Conservation (phyloP, 2,329 filamentous ascomycete genomes). For the Aspergillus terreus region DNA sequence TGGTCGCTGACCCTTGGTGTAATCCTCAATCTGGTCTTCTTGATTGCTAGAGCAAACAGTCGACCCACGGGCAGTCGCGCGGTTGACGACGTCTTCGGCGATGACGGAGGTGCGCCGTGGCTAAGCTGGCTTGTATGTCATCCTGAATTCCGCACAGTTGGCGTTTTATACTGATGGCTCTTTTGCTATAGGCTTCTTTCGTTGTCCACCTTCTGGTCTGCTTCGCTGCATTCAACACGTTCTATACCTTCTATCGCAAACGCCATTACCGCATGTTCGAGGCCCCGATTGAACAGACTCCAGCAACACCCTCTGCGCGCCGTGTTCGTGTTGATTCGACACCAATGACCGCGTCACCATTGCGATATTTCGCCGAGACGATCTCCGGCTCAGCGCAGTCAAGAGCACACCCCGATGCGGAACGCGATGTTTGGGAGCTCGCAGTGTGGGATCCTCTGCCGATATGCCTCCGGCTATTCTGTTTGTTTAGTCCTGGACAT, state of each 20-base stretch:
- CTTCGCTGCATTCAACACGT: constrained; percentile 70
- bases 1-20: constrained; percentile 75
- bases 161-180: constrained; percentile 1
- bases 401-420: constrained; percentile 70
- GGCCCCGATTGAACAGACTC: constrained; percentile 70
- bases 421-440: constrained; percentile 90
- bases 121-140: constrained; percentile 59
- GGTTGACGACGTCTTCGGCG: constrained; percentile 81
- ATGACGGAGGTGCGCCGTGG: constrained; percentile 63
- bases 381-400: constrained; percentile 72
- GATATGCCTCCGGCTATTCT: constrained; percentile 76
- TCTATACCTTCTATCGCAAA: constrained; percentile 76
- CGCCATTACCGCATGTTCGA: constrained; percentile 91
- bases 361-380: constrained; percentile 68
- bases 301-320: constrained; percentile 78
- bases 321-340: constrained; percentile 86
- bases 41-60: constrained; percentile 78
- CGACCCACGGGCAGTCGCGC: constrained; percentile 47
- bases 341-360: constrained; percentile 70
- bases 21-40: constrained; percentile 71
- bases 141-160: neutral
- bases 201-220: constrained; percentile 66
- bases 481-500: constrained; percentile 89
- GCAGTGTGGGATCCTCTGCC: constrained; percentile 91
- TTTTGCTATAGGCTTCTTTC: constrained; percentile 56